phyloP scores from a whole-genome alignment of 345 rosid species.

The Populus alba region DNA sequence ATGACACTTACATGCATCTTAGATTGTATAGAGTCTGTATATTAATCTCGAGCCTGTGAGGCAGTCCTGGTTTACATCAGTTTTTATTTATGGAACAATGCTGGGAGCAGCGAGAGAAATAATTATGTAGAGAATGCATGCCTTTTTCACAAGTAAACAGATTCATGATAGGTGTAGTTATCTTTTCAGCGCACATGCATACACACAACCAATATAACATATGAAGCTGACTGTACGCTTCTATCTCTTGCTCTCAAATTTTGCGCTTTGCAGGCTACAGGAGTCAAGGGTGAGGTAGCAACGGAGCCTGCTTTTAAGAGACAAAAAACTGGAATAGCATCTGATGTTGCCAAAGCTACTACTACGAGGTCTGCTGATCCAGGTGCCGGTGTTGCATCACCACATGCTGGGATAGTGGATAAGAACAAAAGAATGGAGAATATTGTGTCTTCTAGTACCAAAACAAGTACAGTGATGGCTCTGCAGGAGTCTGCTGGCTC shows the following conservation, averaged over 20 bases:
- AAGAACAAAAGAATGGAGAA: conserved; percentile 46
- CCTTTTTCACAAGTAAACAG: neutral
- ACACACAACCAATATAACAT: neutral
- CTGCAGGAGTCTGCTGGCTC: conserved; percentile 39
- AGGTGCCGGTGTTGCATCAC: conserved; percentile 30
- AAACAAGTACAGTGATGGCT: conserved; percentile 30
- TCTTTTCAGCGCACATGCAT: neutral
- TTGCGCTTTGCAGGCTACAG: conserved; percentile 59
- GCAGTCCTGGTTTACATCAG: neutral
- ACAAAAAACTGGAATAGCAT: conserved; percentile 43
- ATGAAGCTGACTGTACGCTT: neutral
- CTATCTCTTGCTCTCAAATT: conserved; percentile 14
- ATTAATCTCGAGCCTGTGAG: neutral
- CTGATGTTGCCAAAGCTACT: conserved; percentile 37
- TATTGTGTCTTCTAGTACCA: conserved; percentile 31
- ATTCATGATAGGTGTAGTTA: neutral
- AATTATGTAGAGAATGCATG: neutral
- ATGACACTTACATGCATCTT: neutral
- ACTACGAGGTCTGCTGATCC: conserved; percentile 38
- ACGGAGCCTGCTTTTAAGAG: conserved; percentile 65
- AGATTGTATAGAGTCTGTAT: neutral
- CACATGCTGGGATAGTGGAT: conserved; percentile 34
- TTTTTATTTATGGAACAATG: neutral
- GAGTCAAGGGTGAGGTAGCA: conserved; percentile 55
- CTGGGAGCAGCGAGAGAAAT: neutral